Evolutionary conservation across 306 rosid genomes (phyloP), one percentile per base, ranked within the genome.

Genomic region (Hippophae rhamnoides): DNA sequence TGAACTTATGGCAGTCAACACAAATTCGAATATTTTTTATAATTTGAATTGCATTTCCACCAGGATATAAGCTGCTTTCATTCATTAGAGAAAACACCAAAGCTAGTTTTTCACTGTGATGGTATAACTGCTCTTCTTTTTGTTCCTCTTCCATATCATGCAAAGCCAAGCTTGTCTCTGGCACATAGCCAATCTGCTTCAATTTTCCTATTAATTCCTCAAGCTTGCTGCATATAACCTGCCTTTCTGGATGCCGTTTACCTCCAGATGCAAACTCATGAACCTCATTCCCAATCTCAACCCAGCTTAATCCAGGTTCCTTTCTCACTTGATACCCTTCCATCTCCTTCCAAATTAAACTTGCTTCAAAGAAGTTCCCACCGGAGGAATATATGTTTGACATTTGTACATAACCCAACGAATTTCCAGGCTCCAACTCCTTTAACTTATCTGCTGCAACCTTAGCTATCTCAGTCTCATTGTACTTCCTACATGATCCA

Each of bases 41-140:
- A 66, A 90, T 90, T 69, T 80, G 81, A 50, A 90, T 65, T 47
- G 74, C 68, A 55, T 63, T 66, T 45, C 78, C 65, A 63, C 64
- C 61, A 63, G 44, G 41, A 26, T 56, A 60, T 63, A 75, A 83
- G 52, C 58, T 67, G 27, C 53, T 69, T 64, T 90, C 84, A 58
- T 76, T 82, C 83, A 85, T 79, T 47, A 83, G 51, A 58, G 89
- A 82, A 78, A 79, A 87, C 48, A 62, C 81, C 79, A 90, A 70
- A 57, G 98, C 95, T 76, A 90, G 77, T 76, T 87, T 90, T 78
- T 90, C 98, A 54, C 96, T 85, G 61, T 90, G 98, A 79, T 78
- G 71, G 60, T 73, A 73, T 66, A 90, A 68, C 50, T 85, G 89
- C 71, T 90, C 84, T 75, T 87, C 94, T 63, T 82, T 90, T 62